Conservation (phyloP, 495 filamentous ascomycete species). For the Sabuloglossum arenarium region DNA sequence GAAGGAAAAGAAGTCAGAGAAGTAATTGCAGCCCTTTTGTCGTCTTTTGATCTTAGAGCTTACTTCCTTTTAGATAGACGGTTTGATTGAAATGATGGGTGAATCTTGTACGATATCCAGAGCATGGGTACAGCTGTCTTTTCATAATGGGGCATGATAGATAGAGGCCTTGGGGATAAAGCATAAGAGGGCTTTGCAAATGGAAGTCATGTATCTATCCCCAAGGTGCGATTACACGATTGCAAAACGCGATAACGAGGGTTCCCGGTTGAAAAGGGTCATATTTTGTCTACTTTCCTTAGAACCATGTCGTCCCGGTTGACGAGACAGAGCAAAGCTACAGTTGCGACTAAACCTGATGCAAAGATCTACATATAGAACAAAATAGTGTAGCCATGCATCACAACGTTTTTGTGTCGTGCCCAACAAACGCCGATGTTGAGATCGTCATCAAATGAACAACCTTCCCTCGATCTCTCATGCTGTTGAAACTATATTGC, state of each 20-base stretch:
- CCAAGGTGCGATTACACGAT: no score
- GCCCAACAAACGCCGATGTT: slow-evolving; percentile 26
- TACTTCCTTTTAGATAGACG: no score
- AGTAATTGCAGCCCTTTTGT: not conserved
- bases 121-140: not conserved
- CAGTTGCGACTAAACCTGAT: not conserved
- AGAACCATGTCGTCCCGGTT: not conserved
- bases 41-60: not conserved
- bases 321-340: not conserved
- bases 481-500: slow-evolving; percentile 28
- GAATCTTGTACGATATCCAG: not conserved
- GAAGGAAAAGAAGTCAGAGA: slow-evolving; percentile 24
- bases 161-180: no score
- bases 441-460: slow-evolving; percentile 28
- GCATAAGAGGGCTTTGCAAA: no score
- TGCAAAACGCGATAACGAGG: no score
- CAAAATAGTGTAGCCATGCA: not conserved
- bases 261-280: not conserved
- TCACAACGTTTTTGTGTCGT: not conserved
- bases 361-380: not conserved
- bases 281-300: not conserved
- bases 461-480: slow-evolving; percentile 6
- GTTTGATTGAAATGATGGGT: not conserved
- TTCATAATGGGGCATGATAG: not conserved
- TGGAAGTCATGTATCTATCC: no score